Evolutionary conservation across 2,329 filamentous ascomycete species (phyloP).

Genomic region (Zasmidium angulare): DNA sequence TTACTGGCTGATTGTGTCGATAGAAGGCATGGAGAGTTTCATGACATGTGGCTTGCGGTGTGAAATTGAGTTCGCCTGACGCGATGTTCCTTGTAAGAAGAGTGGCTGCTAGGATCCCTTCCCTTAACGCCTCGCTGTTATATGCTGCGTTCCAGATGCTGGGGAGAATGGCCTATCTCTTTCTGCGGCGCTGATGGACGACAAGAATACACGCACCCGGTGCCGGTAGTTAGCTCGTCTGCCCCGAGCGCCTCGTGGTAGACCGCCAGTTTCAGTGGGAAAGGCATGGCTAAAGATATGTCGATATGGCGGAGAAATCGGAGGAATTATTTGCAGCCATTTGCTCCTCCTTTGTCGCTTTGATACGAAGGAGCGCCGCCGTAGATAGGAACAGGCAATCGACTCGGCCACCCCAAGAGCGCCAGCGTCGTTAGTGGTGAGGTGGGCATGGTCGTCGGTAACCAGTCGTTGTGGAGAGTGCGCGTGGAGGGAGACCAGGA

Average conservation of each 20-base stretch:
- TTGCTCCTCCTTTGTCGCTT: too few species aligned
- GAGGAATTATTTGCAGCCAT: too few species aligned
- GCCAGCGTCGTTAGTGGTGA: too few species aligned
- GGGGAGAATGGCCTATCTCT: not conserved
- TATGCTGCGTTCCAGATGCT: not conserved
- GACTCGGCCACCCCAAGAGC: too few species aligned
- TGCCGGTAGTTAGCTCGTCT: not conserved
- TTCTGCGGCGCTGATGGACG: too few species aligned
- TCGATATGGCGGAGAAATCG: too few species aligned
- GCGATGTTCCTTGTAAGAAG: conserved; percentile 11
- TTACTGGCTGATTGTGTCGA: not conserved
- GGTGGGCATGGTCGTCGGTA: not conserved
- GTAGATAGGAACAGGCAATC: too few species aligned
- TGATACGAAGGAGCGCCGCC: too few species aligned
- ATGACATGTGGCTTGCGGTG: conserved; percentile 5
- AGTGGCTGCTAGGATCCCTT: not conserved
- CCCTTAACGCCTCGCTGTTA: not conserved
- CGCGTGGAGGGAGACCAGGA: not conserved
- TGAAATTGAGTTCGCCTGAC: conserved; percentile 14
- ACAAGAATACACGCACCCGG: not conserved
- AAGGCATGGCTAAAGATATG: not conserved
- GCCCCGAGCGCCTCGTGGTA: not conserved
- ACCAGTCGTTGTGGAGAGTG: not conserved
- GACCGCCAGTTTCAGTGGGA: not conserved
- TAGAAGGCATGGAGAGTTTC: conserved; percentile 3